A percentile compares a stretch with the other conserved stretches of the same genome.
Conservation (phyloP, 2,329 filamentous ascomycete species). For the Epicoccum nigrum region DNA sequence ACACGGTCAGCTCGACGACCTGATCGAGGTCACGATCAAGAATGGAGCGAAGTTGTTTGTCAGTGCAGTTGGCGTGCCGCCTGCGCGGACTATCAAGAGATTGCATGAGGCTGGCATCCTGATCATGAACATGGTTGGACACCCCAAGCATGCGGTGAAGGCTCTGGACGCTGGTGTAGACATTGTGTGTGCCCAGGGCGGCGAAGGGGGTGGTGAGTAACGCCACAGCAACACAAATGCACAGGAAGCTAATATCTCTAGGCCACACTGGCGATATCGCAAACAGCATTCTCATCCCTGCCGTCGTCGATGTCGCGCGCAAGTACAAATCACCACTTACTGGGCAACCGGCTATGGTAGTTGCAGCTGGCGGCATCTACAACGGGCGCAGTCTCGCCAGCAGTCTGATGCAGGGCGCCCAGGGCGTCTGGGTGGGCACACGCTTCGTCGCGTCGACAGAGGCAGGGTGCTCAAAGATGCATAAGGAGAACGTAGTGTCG, state of each 20-base stretch:
- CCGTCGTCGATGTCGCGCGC: slow-evolving; percentile 82
- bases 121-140: slow-evolving; percentile 97
- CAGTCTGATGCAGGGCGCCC: slow-evolving; percentile 84
- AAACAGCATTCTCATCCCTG: slow-evolving; percentile 83
- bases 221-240: background rate
- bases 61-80: slow-evolving; percentile 85
- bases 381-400: slow-evolving; percentile 82
- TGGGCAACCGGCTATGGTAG: slow-evolving; percentile 75
- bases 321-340: slow-evolving; percentile 74
- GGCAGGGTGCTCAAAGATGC: slow-evolving; percentile 78
- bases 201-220: slow-evolving; percentile 74
- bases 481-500: slow-evolving; percentile 83
- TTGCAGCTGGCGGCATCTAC: slow-evolving; percentile 87
- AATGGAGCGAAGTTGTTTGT: slow-evolving; percentile 88
- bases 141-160: slow-evolving; percentile 89
- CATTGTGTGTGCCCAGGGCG: slow-evolving; percentile 89
- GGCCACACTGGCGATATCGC: slow-evolving; percentile 84
- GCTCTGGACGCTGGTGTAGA: slow-evolving; percentile 86
- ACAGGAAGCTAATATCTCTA: background rate
- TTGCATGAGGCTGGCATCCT: slow-evolving; percentile 81
- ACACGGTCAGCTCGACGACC: slow-evolving; percentile 81
- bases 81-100: slow-evolving; percentile 71
- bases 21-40: slow-evolving; percentile 84
- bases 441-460: slow-evolving; percentile 85
- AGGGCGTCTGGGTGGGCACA: slow-evolving; percentile 93